Conservation (phyloP, 140 eudicot species). For the Stevia rebaudiana region DNA sequence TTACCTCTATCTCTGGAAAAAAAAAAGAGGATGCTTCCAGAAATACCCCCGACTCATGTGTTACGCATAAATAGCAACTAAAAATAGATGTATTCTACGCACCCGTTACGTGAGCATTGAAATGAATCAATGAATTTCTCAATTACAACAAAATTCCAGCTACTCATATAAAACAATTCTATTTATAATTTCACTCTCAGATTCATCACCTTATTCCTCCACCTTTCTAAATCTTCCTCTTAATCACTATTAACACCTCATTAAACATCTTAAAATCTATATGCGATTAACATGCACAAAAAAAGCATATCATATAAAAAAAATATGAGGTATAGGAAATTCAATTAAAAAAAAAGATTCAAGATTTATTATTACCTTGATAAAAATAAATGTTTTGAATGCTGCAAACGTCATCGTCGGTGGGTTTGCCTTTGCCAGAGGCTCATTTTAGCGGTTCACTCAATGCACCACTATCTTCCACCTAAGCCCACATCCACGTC, state of each 20-base stretch:
- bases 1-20: too few species aligned
- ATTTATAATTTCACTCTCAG: slow-evolving; percentile 18
- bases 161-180: neutral
- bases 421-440: slow-evolving; percentile 44
- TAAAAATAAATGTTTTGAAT: slow-evolving; percentile 20
- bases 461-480: slow-evolving; percentile 34
- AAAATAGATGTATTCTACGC: slow-evolving; percentile 25
- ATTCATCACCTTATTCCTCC: slow-evolving; percentile 21
- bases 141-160: slow-evolving; percentile 30
- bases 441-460: slow-evolving; percentile 41
- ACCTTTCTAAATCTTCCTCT: too few species aligned
- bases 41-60: too few species aligned
- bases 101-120: slow-evolving; percentile 19
- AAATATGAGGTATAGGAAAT: too few species aligned
- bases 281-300: slow-evolving; percentile 3
- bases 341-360: too few species aligned
- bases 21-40: too few species aligned
- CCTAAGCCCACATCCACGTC: slow-evolving; percentile 28
- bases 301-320: neutral
- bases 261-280: slow-evolving; percentile 11
- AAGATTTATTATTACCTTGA: slow-evolving; percentile 30
- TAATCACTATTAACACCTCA: too few species aligned
- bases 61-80: slow-evolving; percentile 26
- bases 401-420: slow-evolving; percentile 42
- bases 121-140: slow-evolving; percentile 25